Base-by-base conservation (phyloP, 2,329 filamentous ascomycete genomes). In the Huntiella savannae region DNA sequence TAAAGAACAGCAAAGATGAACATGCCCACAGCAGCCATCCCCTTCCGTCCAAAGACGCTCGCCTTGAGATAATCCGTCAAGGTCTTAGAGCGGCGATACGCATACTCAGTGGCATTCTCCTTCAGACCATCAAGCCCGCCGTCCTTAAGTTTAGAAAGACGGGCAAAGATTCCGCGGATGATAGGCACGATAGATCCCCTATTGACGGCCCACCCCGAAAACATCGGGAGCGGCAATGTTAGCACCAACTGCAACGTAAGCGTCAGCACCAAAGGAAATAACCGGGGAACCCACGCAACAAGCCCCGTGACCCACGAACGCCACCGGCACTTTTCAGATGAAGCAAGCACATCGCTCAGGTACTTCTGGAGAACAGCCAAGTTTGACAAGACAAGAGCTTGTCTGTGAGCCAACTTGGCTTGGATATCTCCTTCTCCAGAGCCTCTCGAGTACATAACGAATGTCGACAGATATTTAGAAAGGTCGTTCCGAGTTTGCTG, bases 1-100 rank as follows among this genome's bases (percentile, higher is more conserved):
- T 72, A 75, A 35, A 75, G 58, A 15, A 73, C 67, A 2, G 70
- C 67, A 51, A 75, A 68, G 2, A 75, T 69, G 32, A 75, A 66
- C 51, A 71, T 66, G 6, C 67, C 67, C 7, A 74, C 51, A 33
- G 65, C 65, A 1, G 70, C 70, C 19, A 73, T 55, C 16, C 47
- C 36, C 11, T 65, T 65, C 11, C 60, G 62, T 4, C 68, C 64
- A 7, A 63, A 58, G 1, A 70, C 55, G 5, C 63, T 61, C 40
- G 61, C 57, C 46, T 67, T 60, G 54, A 75, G 70, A 44, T 70
- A 65, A 3, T 62, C 53, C 22, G 75, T 58, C 4, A 75, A 62
- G 2, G 62, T 60, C 56, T 65, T 66, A 56, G 68, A 70, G 52
- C 62, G 63, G 19, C 56, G 58, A 55, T 73, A 75, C 28, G 72